Evolutionary conservation across 2,329 filamentous ascomycete genomes (phyloP), one percentile per base, ranked within the genome.

Genomic region (Talaromyces sp.): DNA sequence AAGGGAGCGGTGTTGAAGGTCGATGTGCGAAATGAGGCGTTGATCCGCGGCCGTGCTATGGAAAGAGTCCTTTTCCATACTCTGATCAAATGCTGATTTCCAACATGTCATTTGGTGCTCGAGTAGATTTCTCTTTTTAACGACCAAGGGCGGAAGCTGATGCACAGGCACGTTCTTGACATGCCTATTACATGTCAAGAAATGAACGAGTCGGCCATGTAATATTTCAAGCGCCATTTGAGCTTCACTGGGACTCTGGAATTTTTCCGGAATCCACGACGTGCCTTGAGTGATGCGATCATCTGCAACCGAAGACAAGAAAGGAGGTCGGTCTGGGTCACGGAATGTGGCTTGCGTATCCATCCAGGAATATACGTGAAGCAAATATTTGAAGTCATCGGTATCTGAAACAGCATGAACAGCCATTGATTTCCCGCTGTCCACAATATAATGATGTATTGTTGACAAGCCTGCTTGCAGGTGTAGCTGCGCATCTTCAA

Each of bases 401-500:
- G n/a, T 24, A 13, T 21, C 43, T 3, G 43, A 46, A 46, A 46
- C 19, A 24, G 21, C n/a, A 46, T 46, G 43, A 46, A 35, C 4
- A 38, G 52, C n/a, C 27, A 21, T 55, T 31, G 46, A 29, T 35
- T 35, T 58, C 19, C 50, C 21, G 17, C 29, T 41, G 5, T 32
- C 46, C 27, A 51, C 31, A 14, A 50, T 52, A 31, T 17, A 51
- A 26, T 46, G 50, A 8, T 24, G 24, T 24, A 52, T 24, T 26
- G 31, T 58, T 50, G 31, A 26, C 29, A 24, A 41, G 14, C 43
- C 56, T 13, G 56, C 46, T 35, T 49, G 46, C 7, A 52, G 27
- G 50, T 58, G 56, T 10, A 49, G 46, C 46, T 58, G 29, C 32
- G 56, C 56, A 52, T 58, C 56, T 13, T 58, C 41, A 19, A 49